phyloP scores from a whole-genome alignment of 2,329 filamentous ascomycete species.

The Ophiocordyceps camponoti-saundersi region DNA sequence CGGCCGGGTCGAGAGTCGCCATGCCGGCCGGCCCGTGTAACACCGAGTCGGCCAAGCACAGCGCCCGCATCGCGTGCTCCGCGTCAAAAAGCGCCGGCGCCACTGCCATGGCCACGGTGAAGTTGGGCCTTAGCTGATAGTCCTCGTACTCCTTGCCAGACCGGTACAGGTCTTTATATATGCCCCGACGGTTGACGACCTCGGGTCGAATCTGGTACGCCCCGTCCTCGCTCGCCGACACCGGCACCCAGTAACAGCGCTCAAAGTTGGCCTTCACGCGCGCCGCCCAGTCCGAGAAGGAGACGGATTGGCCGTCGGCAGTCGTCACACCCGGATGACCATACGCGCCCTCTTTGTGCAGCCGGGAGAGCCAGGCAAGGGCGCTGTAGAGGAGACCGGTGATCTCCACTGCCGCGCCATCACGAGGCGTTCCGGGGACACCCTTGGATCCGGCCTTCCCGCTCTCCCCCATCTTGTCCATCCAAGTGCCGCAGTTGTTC shows the following conservation, averaged over 20 bases:
- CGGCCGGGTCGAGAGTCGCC: constrained; percentile 83
- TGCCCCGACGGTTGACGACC: constrained; percentile 77
- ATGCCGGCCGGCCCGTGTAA: constrained; percentile 83
- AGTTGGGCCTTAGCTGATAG: constrained; percentile 90
- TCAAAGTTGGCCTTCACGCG: constrained; percentile 80
- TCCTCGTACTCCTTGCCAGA: constrained; percentile 94
- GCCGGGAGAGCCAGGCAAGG: constrained; percentile 57
- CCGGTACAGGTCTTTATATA: constrained; percentile 94
- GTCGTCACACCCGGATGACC: constrained; percentile 57
- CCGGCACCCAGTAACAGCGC: constrained; percentile 74
- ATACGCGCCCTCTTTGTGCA: constrained; percentile 54
- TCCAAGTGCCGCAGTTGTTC: constrained; percentile 94
- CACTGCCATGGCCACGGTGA: constrained; percentile 87
- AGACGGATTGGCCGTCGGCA: constrained; percentile 40
- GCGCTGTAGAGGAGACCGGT: constrained; percentile 86
- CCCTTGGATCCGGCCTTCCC: constrained; percentile 82
- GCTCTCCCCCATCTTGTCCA: constrained; percentile 99
- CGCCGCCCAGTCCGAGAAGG: constrained; percentile 62
- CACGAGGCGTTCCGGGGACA: constrained; percentile 86
- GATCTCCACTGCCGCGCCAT: constrained; percentile 90
- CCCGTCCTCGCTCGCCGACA: constrained; percentile 48
- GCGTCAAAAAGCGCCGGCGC: constrained; percentile 76
- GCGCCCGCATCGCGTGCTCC: constrained; percentile 59
- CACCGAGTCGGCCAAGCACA: constrained; percentile 62
- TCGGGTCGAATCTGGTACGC: constrained; percentile 65